Base-by-base conservation (phyloP, 768 basidiomycete species). In the Phlebiopsis flavidoalba region DNA sequence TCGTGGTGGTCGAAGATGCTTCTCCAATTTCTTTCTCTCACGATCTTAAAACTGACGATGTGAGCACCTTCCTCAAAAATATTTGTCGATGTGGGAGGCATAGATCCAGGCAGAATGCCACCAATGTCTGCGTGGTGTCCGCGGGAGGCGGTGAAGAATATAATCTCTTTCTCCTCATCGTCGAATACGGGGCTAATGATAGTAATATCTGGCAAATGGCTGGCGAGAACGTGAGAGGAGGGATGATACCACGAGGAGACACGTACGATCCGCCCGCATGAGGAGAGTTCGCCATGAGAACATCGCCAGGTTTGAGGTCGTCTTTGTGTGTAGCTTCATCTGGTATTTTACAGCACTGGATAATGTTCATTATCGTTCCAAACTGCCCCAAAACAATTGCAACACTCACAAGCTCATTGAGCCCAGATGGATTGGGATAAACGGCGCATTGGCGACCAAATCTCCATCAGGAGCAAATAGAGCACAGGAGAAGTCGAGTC, bases 91-190 rank as follows among this genome's bases (percentile, higher is more conserved):
- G 92, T 94, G 0, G 96, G 95, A 0, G 95, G 95, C 95, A 98
- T 98, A 40, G 91, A 94, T 1, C 92, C 93, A 6, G 95, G 93
- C 2, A 93, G 79, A 63, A 96, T 95, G 0, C 94, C 94, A 1
- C 94, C 93, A 63, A 95, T 91, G 74, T 96, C 94, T 4, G 93
- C 93, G 73, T 97, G 95, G 71, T 98, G 95, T 0, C 93, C 95
- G 55, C 95, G 83, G 12, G 93, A 94, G 14, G 95, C 95, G 8
- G 93, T 95, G 68, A 93, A 95, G 76, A 94, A 94, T 57, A 94
- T 91, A 67, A 95, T 92, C 65, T 91, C 82, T 15, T 80, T 74
- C 21, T 80, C 75, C 15, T 78, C 67, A 59, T 85, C 77, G 62
- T 79, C 76, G 74, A 98, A 97, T 22, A 96, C 95, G 17, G 95